Evolutionary conservation across 1,284 basidiomycete genomes (phyloP), one percentile per base, ranked within the genome.

Genomic region (Ustilago hordei): DNA sequence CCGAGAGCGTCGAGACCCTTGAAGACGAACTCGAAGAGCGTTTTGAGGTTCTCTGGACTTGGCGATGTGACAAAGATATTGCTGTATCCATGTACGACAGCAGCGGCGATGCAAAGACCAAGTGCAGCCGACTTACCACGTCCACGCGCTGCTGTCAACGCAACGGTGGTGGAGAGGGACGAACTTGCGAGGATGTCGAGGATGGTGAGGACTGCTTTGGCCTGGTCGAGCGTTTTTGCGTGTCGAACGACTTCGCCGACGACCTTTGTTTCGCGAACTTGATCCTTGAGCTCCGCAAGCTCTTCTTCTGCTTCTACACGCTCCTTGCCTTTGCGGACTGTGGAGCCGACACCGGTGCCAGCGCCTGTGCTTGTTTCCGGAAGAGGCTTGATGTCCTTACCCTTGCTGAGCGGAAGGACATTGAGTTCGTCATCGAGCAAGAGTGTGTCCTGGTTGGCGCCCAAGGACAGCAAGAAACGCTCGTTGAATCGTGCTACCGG

Each of bases 61-160:
- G 97, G 97, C 84, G 93, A 95, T 5, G 97, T 99, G 57, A 99
- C 95, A 86, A 99, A 99, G 73, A 99, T 95, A 87, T 99, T 99
- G 64, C 94, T 93, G 87, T 99, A 99, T 19, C 95, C 95, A 84
- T 98, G 93, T 0, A 92, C 93, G 23, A 99, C 89, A 1, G 97
- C 95, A 15, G 95, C 93, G 7, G 96, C 93, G 66, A 99, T 94
- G 0, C 95, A 93, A 52, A 99, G 89, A 59, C 97, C 97, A 13
- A 99, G 89, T 1, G 96, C 94, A 4, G 97, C 96, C 28, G 95
- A 97, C 87, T 99, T 99, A 70, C 97, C 97, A 38, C 97, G 92
- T 79, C 97, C 97, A 86, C 97, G 92, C 9, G 91, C 92, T 58
- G 97, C 96, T 0, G 97, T 99, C 9, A 99, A 90, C 0, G 96